Evolutionary conservation across 257 asterid genomes (phyloP), one percentile per base, ranked within the genome.

Genomic region (Primulina eburnea): DNA sequence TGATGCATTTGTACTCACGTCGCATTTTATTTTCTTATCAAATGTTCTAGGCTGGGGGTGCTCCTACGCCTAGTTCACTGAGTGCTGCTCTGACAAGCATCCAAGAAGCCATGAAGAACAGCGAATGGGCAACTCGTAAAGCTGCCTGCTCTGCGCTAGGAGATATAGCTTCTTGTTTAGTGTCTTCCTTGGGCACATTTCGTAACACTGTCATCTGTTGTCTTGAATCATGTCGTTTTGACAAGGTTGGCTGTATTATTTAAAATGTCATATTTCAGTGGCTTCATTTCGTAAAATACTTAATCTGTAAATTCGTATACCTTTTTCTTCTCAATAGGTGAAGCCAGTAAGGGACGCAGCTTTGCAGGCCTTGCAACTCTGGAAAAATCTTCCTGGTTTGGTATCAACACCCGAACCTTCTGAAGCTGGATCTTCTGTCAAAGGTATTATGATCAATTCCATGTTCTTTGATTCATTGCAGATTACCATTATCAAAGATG

Each of bases 181-280:
- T 90, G 72, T 80, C 86, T 62, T 86, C 82, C 82, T 82, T 86
- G 71, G 77, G 82, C 65, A 76, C 95, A 64, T 88, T 85, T 80
- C 93, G 83, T 73, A 62, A 82, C 58, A 89, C 97, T 71, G 79
- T 87, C 74, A 79, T 88, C 70, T 82, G 87, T 56, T 76, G 84
- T 78, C 94, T 93, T n/a, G 99, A 90, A 82, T 82, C 96, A 37
- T 93, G 97, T 70, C 97, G 96, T 63, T 93, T 90, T 30, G 99
- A 93, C 79, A 93, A 93, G 99, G 97, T 90, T 64, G 37, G 76
- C 64, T 70, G 47, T 71, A 18, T 30, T 53, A 53, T 69, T 71
- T 55, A 76, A 56, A 38, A 64, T 65, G 56, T 57, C 60, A 20
- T 53, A 55, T 32, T 62, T 76, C 62, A 8, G 34, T 34, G 38